Conservation (phyloP, 2,329 filamentous ascomycete species). For the Colletotrichum australisinense region DNA sequence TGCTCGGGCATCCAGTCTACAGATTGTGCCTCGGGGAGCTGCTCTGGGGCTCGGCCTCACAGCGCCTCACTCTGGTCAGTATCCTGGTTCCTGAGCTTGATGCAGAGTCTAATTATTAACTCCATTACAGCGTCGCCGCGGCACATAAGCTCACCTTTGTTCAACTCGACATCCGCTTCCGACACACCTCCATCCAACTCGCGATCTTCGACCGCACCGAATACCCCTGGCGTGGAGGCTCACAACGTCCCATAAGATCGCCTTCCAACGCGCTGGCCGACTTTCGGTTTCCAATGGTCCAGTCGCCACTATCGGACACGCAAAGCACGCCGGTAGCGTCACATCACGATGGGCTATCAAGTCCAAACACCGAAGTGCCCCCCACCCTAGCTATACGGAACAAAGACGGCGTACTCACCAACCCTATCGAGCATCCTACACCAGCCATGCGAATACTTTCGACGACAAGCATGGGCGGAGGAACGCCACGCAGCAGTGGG, state of each 20-base stretch:
- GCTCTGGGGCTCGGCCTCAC: slow-evolving; percentile 39
- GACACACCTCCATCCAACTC: slow-evolving; percentile 57
- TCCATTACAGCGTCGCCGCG: slow-evolving; percentile 47
- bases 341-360: slow-evolving; percentile 53
- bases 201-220: slow-evolving; percentile 56
- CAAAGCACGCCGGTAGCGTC: slow-evolving; percentile 42
- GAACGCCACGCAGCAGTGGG: slow-evolving; percentile 89
- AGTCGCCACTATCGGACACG: slow-evolving; percentile 52
- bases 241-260: slow-evolving; percentile 53
- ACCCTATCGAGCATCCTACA: slow-evolving; percentile 65
- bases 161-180: slow-evolving; percentile 66
- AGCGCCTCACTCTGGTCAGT: slow-evolving; percentile 53
- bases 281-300: slow-evolving; percentile 66
- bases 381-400: slow-evolving; percentile 49
- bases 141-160: slow-evolving; percentile 61
- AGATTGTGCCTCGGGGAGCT: slow-evolving; percentile 68
- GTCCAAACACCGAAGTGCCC: slow-evolving; percentile 45
- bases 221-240: slow-evolving; percentile 53
- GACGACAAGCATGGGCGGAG: slow-evolving; percentile 78
- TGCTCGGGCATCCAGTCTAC: slow-evolving; percentile 83
- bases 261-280: slow-evolving; percentile 61
- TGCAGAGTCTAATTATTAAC: slow-evolving; percentile 1
- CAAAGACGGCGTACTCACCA: slow-evolving; percentile 59
- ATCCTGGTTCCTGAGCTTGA: not conserved
- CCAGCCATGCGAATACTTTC: slow-evolving; percentile 79